Conservation (phyloP, 2,329 filamentous ascomycete species). For the Venturia carpophila region DNA sequence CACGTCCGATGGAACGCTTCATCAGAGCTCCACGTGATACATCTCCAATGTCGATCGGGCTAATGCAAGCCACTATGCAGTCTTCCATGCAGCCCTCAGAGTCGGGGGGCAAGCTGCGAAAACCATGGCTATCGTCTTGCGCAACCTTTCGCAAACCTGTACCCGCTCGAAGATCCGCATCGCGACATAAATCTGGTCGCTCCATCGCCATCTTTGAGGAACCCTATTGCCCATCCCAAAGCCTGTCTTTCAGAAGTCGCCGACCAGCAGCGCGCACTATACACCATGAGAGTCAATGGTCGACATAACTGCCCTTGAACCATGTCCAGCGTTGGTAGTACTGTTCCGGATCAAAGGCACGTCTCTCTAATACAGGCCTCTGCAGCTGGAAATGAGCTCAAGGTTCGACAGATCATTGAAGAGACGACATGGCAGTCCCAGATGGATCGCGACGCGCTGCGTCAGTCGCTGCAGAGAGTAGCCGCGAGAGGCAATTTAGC, state of each 20-base stretch:
- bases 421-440: slow-evolving; percentile 16
- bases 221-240: neutral
- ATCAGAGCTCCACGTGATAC: neutral
- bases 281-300: slow-evolving; percentile 1
- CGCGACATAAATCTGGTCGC: neutral
- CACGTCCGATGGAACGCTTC: too few species aligned
- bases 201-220: neutral
- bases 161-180: neutral
- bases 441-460: slow-evolving; percentile 17
- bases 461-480: slow-evolving; percentile 18
- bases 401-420: slow-evolving; percentile 14
- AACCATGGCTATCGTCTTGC: slow-evolving; percentile 6
- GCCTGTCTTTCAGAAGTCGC: neutral
- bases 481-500: slow-evolving; percentile 15
- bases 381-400: slow-evolving; percentile 5
- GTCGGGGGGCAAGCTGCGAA: neutral
- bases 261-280: neutral
- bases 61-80: slow-evolving; percentile 6
- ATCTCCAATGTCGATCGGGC: neutral
- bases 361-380: slow-evolving; percentile 16
- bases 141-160: neutral
- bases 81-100: neutral
- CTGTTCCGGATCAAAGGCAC: slow-evolving; percentile 14
- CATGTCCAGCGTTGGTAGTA: slow-evolving; percentile 17
- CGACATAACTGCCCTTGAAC: neutral